Evolutionary conservation across 495 filamentous ascomycete genomes (phyloP).

Genomic region (Friedmanniomyces simplex): DNA sequence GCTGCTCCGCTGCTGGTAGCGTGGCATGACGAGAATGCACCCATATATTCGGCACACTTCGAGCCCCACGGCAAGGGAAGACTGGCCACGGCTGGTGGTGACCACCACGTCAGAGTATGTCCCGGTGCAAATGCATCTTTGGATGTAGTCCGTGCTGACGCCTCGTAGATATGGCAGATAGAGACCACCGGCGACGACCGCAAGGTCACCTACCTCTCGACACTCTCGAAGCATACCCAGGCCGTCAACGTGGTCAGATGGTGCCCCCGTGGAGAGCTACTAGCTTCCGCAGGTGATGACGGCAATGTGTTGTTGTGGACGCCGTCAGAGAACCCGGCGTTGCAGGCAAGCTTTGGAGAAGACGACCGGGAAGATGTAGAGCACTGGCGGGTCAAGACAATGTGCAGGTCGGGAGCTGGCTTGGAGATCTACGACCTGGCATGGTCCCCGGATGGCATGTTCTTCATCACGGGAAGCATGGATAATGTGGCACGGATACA

Average conservation of each 20-base stretch:
- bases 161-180: slow-evolving; percentile 72
- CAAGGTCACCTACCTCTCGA: slow-evolving; percentile 82
- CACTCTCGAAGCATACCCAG: slow-evolving; percentile 85
- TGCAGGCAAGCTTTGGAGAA: slow-evolving; percentile 59
- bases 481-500: slow-evolving; percentile 97
- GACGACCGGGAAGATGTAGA: slow-evolving; percentile 89
- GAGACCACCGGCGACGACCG: slow-evolving; percentile 77
- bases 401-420: slow-evolving; percentile 76
- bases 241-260: slow-evolving; percentile 97
- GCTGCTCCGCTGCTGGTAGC: slow-evolving; percentile 81
- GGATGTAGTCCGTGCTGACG: not conserved
- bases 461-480: slow-evolving; percentile 98
- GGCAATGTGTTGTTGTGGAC: slow-evolving; percentile 95
- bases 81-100: slow-evolving; percentile 86
- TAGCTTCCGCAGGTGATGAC: slow-evolving; percentile 92
- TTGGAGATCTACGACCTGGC: slow-evolving; percentile 96
- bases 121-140: slow-evolving; percentile 17
- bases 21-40: slow-evolving; percentile 92
- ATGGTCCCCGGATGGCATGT: slow-evolving; percentile 92
- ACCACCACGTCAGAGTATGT: slow-evolving; percentile 91
- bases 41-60: slow-evolving; percentile 93
- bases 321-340: slow-evolving; percentile 61
- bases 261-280: slow-evolving; percentile 83
- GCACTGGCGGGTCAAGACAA: slow-evolving; percentile 91
- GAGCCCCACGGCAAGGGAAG: slow-evolving; percentile 88